phyloP scores from a whole-genome alignment of 176 grass and related monocot genomes.

The Elymus sibiricus region DNA sequence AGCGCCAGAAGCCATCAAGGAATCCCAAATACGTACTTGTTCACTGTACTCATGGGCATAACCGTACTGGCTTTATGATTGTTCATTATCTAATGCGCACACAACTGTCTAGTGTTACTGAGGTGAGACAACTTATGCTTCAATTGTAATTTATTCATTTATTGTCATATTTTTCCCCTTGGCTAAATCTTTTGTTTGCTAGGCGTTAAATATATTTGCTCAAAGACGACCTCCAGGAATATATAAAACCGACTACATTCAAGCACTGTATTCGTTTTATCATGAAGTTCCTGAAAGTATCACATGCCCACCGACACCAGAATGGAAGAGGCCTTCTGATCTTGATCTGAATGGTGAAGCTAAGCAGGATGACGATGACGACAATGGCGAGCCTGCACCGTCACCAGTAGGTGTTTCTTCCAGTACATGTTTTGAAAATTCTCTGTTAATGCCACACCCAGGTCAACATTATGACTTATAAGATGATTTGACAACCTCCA shows the following conservation, averaged over 20 bases:
- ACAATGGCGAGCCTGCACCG: conserved; percentile 24
- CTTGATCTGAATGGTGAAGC: conserved; percentile 82
- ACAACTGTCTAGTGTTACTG: conserved; percentile 46
- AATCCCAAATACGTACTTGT: conserved; percentile 65
- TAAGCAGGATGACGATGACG: conserved; percentile 53
- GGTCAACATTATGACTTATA: not conserved
- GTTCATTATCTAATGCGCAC: conserved; percentile 69
- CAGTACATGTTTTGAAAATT: conserved; percentile 9
- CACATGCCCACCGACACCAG: conserved; percentile 57
- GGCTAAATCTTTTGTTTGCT: conserved; percentile 13
- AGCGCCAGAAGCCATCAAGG: conserved; percentile 56
- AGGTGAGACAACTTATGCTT: conserved; percentile 41
- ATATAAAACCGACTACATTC: conserved; percentile 74
- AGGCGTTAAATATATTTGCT: conserved; percentile 68
- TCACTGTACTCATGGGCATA: conserved; percentile 81
- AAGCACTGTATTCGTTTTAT: conserved; percentile 64
- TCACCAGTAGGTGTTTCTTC: conserved; percentile 37
- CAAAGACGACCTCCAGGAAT: conserved; percentile 71
- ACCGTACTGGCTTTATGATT: conserved; percentile 85
- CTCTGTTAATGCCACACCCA: not conserved
- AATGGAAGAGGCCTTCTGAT: conserved; percentile 70
- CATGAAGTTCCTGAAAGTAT: conserved; percentile 65
- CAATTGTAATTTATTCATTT: not conserved
- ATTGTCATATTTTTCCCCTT: not conserved
- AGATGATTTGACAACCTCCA: not conserved